Base-by-base conservation (phyloP, 225 moss, liverwort and hornwort genomes). In the Climacium dendroides region DNA sequence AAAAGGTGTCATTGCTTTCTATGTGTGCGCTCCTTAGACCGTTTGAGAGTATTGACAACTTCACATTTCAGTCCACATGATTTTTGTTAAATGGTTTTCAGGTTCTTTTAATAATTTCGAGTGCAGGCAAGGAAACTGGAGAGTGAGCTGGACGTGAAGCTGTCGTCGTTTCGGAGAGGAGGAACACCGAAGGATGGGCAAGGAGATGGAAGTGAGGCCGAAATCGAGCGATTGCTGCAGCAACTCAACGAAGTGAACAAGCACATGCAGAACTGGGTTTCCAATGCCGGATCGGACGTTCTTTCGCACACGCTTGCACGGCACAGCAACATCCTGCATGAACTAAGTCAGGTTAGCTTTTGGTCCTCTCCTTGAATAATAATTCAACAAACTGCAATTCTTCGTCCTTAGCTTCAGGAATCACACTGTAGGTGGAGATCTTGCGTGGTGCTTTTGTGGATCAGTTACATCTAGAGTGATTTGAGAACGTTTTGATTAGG, bases 291-390 rank as follows among this genome's bases (percentile, higher is more conserved):
- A 83, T 96, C 96, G 20, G 95, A 96, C 85, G 93, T 96, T 65
- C 95, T 96, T n/a, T 94, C 96, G 77, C 96, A 96, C 78, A 96
- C 96, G 32, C 93, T 96, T 64, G 94, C 96, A 74, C 91, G 96
- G 23, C 96, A 96, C 87, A 92, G 93, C 77, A 95, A 95, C 89
- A 95, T 96, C 53, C 61, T 96, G 57, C 96, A 96, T 79, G 96
- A 96, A 90, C 87, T 96, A 48, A 95, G 92, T 58, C 96, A 96
- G 92, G 96, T 95, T 74, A 37, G 77, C 39, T 76, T 53, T 19
- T 22, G 24, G 66, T 57, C n/a, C 66, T 23, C 67, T 61, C 50
- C 58, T 85, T 43, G 52, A 39, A 57, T 35, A 26, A 60, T 37
- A 28, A 37, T 50, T 29, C 50, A 62, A 30, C 10, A 85, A 37